Conservation (phyloP, 148 eudicot species). For the Nepenthes gracilis region DNA sequence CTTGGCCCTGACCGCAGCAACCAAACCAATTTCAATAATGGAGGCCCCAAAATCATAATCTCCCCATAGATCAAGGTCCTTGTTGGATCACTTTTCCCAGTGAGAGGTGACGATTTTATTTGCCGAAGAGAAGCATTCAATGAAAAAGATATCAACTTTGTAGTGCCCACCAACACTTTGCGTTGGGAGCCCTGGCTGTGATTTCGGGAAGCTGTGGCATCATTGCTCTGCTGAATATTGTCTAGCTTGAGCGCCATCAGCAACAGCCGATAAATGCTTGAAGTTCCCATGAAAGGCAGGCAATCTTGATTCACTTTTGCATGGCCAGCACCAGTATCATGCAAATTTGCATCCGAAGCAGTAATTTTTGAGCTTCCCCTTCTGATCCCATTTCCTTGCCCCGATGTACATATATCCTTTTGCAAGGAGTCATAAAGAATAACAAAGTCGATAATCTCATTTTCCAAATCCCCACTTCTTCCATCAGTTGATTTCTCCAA, state of each 20-base stretch:
- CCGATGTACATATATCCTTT: conserved; percentile 12
- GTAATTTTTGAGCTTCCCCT: conserved; percentile 16
- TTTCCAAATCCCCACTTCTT: conserved; percentile 25
- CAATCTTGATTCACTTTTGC: conserved; percentile 19
- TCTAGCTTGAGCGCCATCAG: conserved; percentile 20
- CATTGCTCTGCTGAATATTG: conserved; percentile 11
- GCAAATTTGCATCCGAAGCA: conserved; percentile 9
- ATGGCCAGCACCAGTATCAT: conserved; percentile 10
- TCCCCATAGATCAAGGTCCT: conserved; percentile 38
- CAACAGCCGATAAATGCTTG: conserved; percentile 32
- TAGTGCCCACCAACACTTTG: conserved; percentile 10
- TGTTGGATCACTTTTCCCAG: conserved; percentile 27
- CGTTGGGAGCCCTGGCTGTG: conserved; percentile 16
- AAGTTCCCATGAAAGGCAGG: conserved; percentile 31
- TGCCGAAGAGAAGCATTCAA: conserved; percentile 29
- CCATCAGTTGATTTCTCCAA: conserved; percentile 27
- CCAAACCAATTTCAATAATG: conserved; percentile 26
- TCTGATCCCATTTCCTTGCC: conserved; percentile 14
- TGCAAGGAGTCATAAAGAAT: conserved; percentile 25
- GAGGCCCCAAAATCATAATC: conserved; percentile 36
- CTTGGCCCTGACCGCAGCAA: conserved; percentile 19
- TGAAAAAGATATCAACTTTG: conserved; percentile 22
- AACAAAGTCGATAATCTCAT: conserved; percentile 32
- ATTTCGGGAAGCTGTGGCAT: conserved; percentile 23
- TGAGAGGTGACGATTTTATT: conserved; percentile 17